Base-by-base conservation (phyloP, 108 stramenopile genomes). In the Pseudonitzschia multistriata region DNA sequence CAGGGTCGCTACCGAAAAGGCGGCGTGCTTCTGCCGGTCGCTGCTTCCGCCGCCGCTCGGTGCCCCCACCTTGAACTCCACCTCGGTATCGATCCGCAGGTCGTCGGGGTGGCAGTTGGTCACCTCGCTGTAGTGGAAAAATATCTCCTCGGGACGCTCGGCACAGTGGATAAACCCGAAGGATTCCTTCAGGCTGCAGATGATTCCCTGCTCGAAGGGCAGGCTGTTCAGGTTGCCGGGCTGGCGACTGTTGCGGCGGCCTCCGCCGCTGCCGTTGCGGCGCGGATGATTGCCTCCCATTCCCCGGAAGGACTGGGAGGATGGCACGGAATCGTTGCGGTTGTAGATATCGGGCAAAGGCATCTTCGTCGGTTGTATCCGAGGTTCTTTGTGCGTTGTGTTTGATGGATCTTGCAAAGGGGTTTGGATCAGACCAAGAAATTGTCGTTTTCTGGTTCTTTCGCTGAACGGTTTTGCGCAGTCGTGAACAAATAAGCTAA, bases 141-240 rank as follows among this genome's bases (percentile, higher is more conserved):
- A 91, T 21, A 91, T 54, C 67, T 88, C 85, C n/a, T 71, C 68
- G 1, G 80, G 81, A n/a, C 90, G 90, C 72, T 86, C 81, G 54
- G 90, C 90, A 61, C 88, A 91, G 49, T 82, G 76, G 48, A 91
- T 91, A 55, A 91, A 91, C 27, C 90, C 90, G 74, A 88, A 91
- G 49, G 76, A 72, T 34, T 91, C 90, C 17, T 78, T 70, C 24
- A 91, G 72, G 19, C 72, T 67, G 66, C 83, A 84, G 50, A 91
- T 78, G 13, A 76, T 61, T 14, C 90, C 90, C 55, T 87, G 85
- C 70, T 90, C 89, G 25, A 77, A n/a, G 1, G 88, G 88, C 52
- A 85, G 50, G 22, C 49, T 37, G 34, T 49, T 54, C 27, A 47
- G 25, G 13, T 62, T 64, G 63, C 28, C 28, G 30, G 63, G 63